Percentiles rank a stretch among this genome's conserved stretches.
These are phyloP conservation scores for Trametes versicolor DNA, from an alignment of 1,284 basidiomycete species.

Conservation along the genomic window DNA sequence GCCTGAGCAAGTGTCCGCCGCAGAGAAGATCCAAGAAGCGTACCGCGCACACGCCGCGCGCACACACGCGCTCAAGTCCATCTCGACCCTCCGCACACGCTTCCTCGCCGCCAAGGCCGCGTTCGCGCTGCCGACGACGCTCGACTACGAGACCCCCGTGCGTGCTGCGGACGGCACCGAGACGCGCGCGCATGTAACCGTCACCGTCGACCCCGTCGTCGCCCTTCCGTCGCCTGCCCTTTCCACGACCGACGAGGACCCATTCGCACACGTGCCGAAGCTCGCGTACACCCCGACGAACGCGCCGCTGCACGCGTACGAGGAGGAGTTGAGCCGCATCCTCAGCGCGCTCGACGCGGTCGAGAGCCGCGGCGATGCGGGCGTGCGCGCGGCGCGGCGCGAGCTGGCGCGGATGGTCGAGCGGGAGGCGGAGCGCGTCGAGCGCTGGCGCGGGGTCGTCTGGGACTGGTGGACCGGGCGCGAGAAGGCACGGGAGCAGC, in stretches of 20 bases:
- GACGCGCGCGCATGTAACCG: conserved; percentile 28
- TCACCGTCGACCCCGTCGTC: conserved; percentile 20
- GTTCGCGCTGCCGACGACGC: conserved; percentile 39
- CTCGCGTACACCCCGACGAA: conserved; percentile 56
- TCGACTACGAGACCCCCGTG: conserved; percentile 37
- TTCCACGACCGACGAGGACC: conserved; percentile 17
- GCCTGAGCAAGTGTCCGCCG: conserved; percentile 37
- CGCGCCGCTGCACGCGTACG: conserved; percentile 58
- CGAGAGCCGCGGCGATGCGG: conserved; percentile 67
- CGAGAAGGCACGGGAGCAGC: conserved; percentile 4
- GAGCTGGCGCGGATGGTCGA: conserved; percentile 70
- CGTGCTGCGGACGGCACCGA: too few species aligned
- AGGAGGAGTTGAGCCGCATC: conserved; percentile 65
- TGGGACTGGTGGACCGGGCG: conserved; percentile 33
- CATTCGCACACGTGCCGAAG: conserved; percentile 26
- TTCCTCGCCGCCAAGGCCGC: conserved; percentile 37
- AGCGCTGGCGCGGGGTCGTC: conserved; percentile 45
- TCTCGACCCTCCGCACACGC: conserved; percentile 34
- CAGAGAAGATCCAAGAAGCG: conserved; percentile 42
- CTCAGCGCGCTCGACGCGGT: conserved; percentile 74
- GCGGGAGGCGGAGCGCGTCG: conserved; percentile 59
- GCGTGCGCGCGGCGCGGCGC: conserved; percentile 64
- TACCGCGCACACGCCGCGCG: conserved; percentile 36
- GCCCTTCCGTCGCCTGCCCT: conserved; percentile 15
- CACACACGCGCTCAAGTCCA: conserved; percentile 34